Evolutionary conservation across 345 rosid genomes (phyloP), one percentile per base, ranked within the genome.

Genomic region (Limnanthes douglasii): DNA sequence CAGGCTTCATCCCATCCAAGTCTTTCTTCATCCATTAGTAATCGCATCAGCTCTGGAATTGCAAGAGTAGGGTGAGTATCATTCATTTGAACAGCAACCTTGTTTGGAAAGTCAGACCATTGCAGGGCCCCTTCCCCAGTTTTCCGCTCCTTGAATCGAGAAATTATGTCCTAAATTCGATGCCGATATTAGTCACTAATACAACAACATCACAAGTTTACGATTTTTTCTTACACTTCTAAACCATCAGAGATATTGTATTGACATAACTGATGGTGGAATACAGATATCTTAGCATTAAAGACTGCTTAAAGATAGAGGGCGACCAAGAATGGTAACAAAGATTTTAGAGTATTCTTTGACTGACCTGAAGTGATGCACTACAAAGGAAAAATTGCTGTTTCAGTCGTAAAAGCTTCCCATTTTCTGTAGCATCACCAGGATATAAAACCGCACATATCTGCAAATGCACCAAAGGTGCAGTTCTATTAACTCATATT

Each of bases 1-100:
- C 95, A 88, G 36, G 97, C 93, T 46, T 83, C 97, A 35, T 88
- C 97, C 97, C 97, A 88, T 24, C 97, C 93, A 41, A 88, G 75
- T 52, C 90, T 81, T 68, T 83, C 83, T 1, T 60, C 75, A 57
- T 88, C 97, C 86, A 88, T 70, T 24, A 88, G 52, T 45, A 83
- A 57, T 39, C 86, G 73, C 95, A 88, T 79, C 56, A 88, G 69
- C 72, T 88, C 97, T 15, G 97, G 97, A 54, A 88, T 79, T 37
- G 97, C 83, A 51, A 88, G 95, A 21, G 95, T 88, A 15, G 95
- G 97, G 64, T 88, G 97, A 45, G 97, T 88, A 59, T 88, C 97
- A 68, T 88, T 88, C 61, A 88, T 57, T 56, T 88, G 97, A 33
- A 88, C 69, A 22, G 97, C 93, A 48, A 79, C 95, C 64, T 79